Base-by-base conservation (phyloP, 164 flowering plant genomes). In the Piper betle region DNA sequence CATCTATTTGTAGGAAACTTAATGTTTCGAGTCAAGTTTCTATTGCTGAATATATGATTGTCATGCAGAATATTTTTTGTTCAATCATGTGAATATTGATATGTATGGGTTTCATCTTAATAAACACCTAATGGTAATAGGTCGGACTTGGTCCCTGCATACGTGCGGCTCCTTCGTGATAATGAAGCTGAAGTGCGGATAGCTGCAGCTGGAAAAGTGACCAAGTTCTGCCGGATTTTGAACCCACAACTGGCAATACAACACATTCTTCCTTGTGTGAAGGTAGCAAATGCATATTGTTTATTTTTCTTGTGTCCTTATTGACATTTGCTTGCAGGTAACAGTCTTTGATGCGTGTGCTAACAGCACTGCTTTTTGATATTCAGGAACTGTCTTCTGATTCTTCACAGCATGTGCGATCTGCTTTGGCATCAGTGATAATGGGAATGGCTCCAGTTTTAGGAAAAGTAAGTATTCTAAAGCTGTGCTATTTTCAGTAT, bases 371-470 rank as follows among this genome's bases (percentile, higher is more conserved):
- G 50, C 12, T 3, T 43, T 43, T 8, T 15, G 2, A 6, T 43
- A 43, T 77, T 57, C 69, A 93, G 99, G 99, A 93, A 55, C 66
- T 93, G 63, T 93, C 99, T 50, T 74, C 96, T 52, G 99, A 93
- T 82, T 93, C 99, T 65, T 93, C 99, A n/a, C 99, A 90, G 76
- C 96, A 90, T 81, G 97, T 90, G 52, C 87, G 99, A 46, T 90
- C 99, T 77, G 99, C 99, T 65, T 81, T 93, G 77, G 99, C 99
- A 61, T 90, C 99, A 6, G 99, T 93, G 58, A 93, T 93, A 68
- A 93, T 90, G 99, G 99, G 99, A 69, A 93, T 93, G 99, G 99
- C 99, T 55, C 97, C 99, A 55, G 84, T 93, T 43, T 74, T 93
- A 55, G 99, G 97, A 63, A 93, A 93, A 94, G 99, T 86, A 72